Base-by-base conservation (phyloP, 73 alveolate genomes). In the Symbiodinium pilosum region DNA sequence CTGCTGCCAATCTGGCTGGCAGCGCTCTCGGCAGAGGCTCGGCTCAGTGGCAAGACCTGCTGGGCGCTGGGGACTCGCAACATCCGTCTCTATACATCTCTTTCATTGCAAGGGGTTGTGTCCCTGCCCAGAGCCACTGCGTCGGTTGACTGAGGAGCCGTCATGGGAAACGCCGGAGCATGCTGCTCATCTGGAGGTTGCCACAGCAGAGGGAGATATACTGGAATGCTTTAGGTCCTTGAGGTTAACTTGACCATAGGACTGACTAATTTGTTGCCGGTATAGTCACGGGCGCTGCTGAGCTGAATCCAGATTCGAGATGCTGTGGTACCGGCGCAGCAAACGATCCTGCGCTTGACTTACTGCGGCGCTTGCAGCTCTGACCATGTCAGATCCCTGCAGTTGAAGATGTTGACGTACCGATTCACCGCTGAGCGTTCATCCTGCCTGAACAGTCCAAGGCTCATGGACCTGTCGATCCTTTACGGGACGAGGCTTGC, bases 381-480 rank as follows among this genome's bases (percentile, higher is more conserved):
- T 64, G 24, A 24, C 81, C 34, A 14, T 64, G 20, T 64, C 81
- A 2, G 28, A 5, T 26, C 38, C 36, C 3, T 9, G 81, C 30
- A 26, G 81, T 64, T n/a, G 81, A 28, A 28, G 81, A 26, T 30
- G 41, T 26, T n/a, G 30, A 28, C 39, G n/a, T n/a, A n/a, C n/a
- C n/a, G n/a, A n/a, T n/a, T n/a, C n/a, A n/a, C n/a, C n/a, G n/a
- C n/a, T n/a, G n/a, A n/a, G n/a, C n/a, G n/a, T n/a, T n/a, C n/a
- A n/a, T n/a, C n/a, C n/a, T n/a, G n/a, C n/a, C n/a, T n/a, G n/a
- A n/a, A 21, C 26, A 2, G 7, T 34, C 56, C 30, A 71, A 89
- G 95, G 95, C 75, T 24, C 95, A 84, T 24, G 95, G 95, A 11
- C 95, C 95, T 16, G 86, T 89, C 11, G 95, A 89, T 28, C 95